These are phyloP conservation scores for Yamadazyma kanchanaburiensis DNA, from an alignment of 1,139 yeast species.

Conservation along the genomic window DNA sequence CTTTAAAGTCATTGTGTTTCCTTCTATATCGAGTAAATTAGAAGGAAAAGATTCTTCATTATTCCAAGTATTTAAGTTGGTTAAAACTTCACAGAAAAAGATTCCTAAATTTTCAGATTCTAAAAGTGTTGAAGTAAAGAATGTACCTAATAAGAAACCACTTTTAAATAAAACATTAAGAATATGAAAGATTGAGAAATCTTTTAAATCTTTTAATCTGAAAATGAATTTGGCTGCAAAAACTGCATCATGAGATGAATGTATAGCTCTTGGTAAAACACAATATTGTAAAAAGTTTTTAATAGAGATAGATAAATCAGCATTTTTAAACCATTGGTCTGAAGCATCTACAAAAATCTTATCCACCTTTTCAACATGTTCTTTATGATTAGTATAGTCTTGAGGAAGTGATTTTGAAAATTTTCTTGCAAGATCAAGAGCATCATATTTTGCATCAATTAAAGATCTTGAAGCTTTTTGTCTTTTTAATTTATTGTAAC, in stretches of 20 bases:
- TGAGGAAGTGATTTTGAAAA: conserved; percentile 22
- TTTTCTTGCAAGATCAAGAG: conserved; percentile 24
- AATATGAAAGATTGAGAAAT: conserved; percentile 42
- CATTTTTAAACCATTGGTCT: conserved; percentile 22
- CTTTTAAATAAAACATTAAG: conserved; percentile 50
- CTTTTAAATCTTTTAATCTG: conserved; percentile 39
- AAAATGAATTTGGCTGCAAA: conserved; percentile 63
- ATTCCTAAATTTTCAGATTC: conserved; percentile 86
- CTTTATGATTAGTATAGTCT: conserved; percentile 29
- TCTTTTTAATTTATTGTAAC: conserved; percentile 26
- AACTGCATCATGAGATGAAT: conserved; percentile 84
- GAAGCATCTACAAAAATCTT: conserved; percentile 15
- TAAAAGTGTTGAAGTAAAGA: conserved; percentile 67
- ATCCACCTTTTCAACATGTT: conserved; percentile 16
- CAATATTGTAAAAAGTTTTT: conserved; percentile 57
- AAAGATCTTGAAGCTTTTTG: conserved; percentile 27
- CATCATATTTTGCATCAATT: conserved; percentile 25
- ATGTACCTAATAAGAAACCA: conserved; percentile 52
- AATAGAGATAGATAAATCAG: conserved; percentile 15
- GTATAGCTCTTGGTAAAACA: conserved; percentile 70
- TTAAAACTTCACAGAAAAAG: conserved; percentile 60
- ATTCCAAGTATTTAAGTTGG: conserved; percentile 43
- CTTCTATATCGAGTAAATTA: conserved; percentile 10
- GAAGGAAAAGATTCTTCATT: conserved; percentile 18
- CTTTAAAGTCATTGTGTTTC: conserved; percentile 21